Percentiles rank a stretch among this genome's conserved stretches.
Conservation (phyloP, 2,329 filamentous ascomycete species). For the Talaromyces sp. region DNA sequence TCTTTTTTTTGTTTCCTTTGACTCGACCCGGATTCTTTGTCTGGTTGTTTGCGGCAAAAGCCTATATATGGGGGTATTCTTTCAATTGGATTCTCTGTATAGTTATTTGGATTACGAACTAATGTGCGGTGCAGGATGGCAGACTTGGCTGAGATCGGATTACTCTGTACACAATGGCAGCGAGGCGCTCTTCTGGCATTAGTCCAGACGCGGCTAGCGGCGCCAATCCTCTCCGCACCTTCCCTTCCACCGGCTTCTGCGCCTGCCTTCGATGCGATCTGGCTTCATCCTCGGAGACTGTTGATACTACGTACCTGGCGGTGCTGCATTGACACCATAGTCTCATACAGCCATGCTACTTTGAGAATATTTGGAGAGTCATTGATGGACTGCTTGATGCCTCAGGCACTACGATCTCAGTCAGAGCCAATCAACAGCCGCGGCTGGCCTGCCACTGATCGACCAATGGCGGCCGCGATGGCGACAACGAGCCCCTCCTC, state of each 20-base stretch:
- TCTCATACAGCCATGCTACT: too few species aligned
- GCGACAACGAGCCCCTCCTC: conserved; percentile 11
- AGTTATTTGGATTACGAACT: neutral
- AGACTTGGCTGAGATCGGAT: neutral
- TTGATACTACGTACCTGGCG: too few species aligned
- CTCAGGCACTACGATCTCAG: neutral
- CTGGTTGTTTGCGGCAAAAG: neutral
- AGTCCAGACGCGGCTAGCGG: neutral
- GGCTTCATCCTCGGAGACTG: too few species aligned
- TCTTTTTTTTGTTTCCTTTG: neutral
- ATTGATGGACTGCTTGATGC: neutral
- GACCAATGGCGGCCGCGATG: conserved; percentile 15
- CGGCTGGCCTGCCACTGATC: conserved; percentile 10
- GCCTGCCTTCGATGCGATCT: too few species aligned
- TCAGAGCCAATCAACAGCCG: conserved; percentile 7
- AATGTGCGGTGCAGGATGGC: neutral
- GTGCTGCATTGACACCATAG: too few species aligned
- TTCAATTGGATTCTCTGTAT: neutral
- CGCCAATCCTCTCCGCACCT: neutral
- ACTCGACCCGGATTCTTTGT: neutral
- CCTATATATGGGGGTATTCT: neutral
- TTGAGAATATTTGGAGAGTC: too few species aligned
- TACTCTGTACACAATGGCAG: too few species aligned
- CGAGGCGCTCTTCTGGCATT: neutral
- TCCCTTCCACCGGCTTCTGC: neutral